phyloP scores from a whole-genome alignment of 1,284 basidiomycete genomes.

The Meripilus lineatus region DNA sequence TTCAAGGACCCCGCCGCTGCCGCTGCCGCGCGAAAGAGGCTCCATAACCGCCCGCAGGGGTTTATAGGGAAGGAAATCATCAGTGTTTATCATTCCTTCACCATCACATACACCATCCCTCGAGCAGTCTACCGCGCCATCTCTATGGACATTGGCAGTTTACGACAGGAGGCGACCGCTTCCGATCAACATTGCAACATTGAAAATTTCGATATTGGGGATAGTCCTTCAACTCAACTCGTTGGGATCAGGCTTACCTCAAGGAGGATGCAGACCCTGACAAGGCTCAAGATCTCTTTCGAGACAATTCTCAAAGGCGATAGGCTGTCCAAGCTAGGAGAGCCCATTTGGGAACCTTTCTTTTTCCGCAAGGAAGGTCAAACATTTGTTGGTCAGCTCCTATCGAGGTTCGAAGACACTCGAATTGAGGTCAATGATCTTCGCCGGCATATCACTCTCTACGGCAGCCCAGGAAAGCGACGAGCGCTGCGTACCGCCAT shows the following conservation, averaged over 20 bases:
- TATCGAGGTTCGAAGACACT: constrained; percentile 32
- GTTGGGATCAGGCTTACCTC: constrained; percentile 40
- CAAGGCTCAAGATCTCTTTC: constrained; percentile 49
- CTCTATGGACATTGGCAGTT: constrained; percentile 16
- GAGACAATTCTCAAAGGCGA: constrained; percentile 60
- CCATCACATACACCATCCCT: constrained; percentile 40
- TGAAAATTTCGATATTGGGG: constrained; percentile 15
- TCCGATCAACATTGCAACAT: constrained; percentile 20
- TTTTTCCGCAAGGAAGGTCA: constrained; percentile 40
- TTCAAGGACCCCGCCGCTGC: constrained; percentile 45
- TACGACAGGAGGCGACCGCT: constrained; percentile 18
- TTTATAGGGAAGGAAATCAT: constrained; percentile 40
- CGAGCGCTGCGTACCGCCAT: constrained; percentile 37
- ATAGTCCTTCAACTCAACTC: too few species aligned
- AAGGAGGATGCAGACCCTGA: constrained; percentile 41
- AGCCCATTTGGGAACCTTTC: constrained; percentile 58
- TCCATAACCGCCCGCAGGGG: constrained; percentile 40
- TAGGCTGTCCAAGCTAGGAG: constrained; percentile 42
- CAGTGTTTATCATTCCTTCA: constrained; percentile 43
- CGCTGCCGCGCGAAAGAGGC: constrained; percentile 35
- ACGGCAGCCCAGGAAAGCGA: constrained; percentile 41
- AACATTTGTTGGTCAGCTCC: constrained; percentile 39
- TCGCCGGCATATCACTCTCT: constrained; percentile 44
- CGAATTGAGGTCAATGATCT: constrained; percentile 31
- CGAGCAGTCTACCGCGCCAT: constrained; percentile 29